These are phyloP conservation scores for Nemania sp. DNA, from an alignment of 2,329 filamentous ascomycete species.

Conservation along the genomic window DNA sequence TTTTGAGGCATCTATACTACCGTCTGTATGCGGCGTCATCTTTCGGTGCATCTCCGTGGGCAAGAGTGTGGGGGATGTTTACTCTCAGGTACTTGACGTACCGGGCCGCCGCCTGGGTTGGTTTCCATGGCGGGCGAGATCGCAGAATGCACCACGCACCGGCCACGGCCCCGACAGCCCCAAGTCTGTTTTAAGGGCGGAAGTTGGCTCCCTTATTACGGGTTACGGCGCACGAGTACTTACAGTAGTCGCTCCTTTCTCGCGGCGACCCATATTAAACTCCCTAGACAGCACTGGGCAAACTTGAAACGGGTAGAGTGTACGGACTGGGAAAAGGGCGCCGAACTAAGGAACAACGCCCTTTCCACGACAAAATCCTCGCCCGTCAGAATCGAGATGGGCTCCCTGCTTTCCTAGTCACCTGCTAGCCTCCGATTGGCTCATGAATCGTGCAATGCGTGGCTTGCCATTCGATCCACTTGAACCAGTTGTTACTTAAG, in stretches of 20 bases:
- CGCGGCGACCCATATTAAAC: slow-evolving; percentile 9
- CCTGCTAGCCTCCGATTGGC: slow-evolving; percentile 22
- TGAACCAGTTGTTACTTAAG: background rate
- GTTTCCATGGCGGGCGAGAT: slow-evolving; percentile 13
- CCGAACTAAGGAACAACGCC: slow-evolving; percentile 16
- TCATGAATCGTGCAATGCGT: slow-evolving; percentile 20
- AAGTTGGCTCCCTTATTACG: too few relatives aligned
- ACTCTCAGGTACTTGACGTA: too few relatives aligned
- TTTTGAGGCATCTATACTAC: slow-evolving; percentile 8
- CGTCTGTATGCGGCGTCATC: background rate
- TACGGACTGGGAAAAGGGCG: slow-evolving; percentile 1
- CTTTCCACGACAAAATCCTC: slow-evolving; percentile 18
- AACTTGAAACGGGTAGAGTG: background rate
- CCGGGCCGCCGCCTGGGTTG: too few relatives aligned
- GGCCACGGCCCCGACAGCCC: too few relatives aligned
- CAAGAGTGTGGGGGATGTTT: background rate
- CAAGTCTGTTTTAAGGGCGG: too few relatives aligned
- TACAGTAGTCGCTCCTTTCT: slow-evolving; percentile 12
- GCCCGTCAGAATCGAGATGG: too few relatives aligned
- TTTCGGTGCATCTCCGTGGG: too few relatives aligned
- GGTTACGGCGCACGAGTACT: background rate
- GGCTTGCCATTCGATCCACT: slow-evolving; percentile 23
- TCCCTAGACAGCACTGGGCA: too few relatives aligned
- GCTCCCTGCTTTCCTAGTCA: too few relatives aligned
- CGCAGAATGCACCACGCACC: slow-evolving; percentile 16